Evolutionary conservation across 2,329 filamentous ascomycete genomes (phyloP), one percentile per base, ranked within the genome.

Genomic region (Pseudocercospora eumusae): DNA sequence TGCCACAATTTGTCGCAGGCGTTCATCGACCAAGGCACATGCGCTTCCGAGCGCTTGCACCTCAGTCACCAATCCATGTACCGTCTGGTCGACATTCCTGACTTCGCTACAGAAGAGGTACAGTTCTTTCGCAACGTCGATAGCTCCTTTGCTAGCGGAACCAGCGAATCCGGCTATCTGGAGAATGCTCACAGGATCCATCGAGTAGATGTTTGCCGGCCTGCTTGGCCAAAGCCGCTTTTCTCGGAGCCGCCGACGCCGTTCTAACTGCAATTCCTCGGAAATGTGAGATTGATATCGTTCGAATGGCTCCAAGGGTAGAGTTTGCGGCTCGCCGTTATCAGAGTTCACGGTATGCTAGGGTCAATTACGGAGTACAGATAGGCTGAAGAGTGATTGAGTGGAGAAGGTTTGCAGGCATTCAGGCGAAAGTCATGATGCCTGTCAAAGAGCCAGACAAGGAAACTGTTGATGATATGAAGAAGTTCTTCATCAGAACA

Each of bases 1-100:
- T 50, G 27, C 36, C 10, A 62, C 62, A 20, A 62, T 59, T 4
- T 60, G 59, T 15, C 56, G 55, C 18, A 62, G n/a, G 9, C 62
- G 59, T 44, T 62, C 56, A 25, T 58, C 53, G 5, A 64, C 62
- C 7, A 64, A 49, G 10, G 42, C 44, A 23, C 62, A 64, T 13
- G 62, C 62, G 10, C 31, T 11, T n/a, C 59, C 52, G 10, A 64
- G 52, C 5, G 62, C 56, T 33, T 60, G 58, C 23, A 62, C 40
- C 33, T 60, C 62, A 25, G 28, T 53, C 11, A 54, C 36, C 23
- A 59, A 18, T 13, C 50, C 59, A 20, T 54, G 31, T 9, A 62
- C 40, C 8, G 50, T 64, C 40, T 59, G 56, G 11, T 64, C 62
- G 27, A 62, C 31, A 25, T 59, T 31, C 27, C 53, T 57, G n/a